Conservation (phyloP, 108 stramenopile genomes). For the Cylindrotheca fusiformis region DNA sequence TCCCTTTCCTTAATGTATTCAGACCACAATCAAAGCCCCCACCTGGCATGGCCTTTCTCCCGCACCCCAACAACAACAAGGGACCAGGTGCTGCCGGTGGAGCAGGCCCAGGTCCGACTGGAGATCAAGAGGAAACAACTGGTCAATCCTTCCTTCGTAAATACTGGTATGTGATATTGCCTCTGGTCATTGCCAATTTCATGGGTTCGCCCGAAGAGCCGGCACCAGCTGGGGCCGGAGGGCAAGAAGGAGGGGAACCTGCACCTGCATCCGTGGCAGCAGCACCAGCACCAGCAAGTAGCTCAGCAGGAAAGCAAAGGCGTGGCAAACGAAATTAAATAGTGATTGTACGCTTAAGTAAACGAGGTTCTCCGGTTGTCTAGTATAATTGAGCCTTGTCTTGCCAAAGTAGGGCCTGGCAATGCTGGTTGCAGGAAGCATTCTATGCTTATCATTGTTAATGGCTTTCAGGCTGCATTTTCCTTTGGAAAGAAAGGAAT, state of each 20-base stretch:
- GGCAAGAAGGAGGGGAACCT: background rate
- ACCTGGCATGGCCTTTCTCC: slow-evolving; percentile 64
- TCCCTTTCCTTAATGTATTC: background rate
- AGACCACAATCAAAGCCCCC: slow-evolving; percentile 57
- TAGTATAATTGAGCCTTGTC: too few species aligned
- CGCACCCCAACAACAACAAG: slow-evolving; percentile 29
- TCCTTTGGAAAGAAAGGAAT: too few species aligned
- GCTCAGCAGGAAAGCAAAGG: background rate
- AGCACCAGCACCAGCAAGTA: slow-evolving; percentile 1
- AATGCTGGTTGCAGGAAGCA: too few species aligned
- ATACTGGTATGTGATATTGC: slow-evolving; percentile 85
- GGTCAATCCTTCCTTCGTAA: slow-evolving; percentile 46
- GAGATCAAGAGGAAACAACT: slow-evolving; percentile 19
- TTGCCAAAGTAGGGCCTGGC: too few species aligned
- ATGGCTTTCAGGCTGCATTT: too few species aligned
- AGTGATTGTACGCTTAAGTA: too few species aligned
- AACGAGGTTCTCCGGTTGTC: too few species aligned
- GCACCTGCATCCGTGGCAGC: background rate
- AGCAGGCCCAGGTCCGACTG: slow-evolving; percentile 1
- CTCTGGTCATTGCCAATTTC: slow-evolving; percentile 52
- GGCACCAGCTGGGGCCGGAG: background rate
- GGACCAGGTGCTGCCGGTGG: slow-evolving; percentile 20
- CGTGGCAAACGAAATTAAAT: slow-evolving; percentile 17
- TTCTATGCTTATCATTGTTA: too few species aligned
- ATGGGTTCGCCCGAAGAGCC: slow-evolving; percentile 31